phyloP scores from a whole-genome alignment of 192 early-diverging fungal genomes.

The Geranomyces michiganensis region DNA sequence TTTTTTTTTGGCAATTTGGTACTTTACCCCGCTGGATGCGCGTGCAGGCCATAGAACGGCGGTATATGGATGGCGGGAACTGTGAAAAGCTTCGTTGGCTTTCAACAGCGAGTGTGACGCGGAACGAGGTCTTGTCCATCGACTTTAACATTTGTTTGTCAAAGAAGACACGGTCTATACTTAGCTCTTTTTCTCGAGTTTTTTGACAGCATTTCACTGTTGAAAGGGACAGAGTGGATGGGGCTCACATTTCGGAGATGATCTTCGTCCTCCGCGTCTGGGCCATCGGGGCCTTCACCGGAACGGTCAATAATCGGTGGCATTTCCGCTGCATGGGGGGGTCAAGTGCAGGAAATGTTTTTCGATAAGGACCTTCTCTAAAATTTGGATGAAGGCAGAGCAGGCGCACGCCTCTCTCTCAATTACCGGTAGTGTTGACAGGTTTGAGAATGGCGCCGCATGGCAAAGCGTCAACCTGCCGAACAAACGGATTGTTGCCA shows the following conservation, averaged over 20 bases:
- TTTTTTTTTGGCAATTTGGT: too few species aligned
- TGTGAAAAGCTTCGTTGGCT: slow-evolving; percentile 55
- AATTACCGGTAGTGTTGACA: slow-evolving; percentile 27
- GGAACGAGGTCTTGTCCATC: slow-evolving; percentile 50
- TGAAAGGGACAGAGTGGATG: too few species aligned
- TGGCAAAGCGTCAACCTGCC: slow-evolving; percentile 31
- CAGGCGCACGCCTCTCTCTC: too few species aligned
- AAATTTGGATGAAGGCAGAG: not conserved
- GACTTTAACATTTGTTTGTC: slow-evolving; percentile 24
- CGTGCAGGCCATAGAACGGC: slow-evolving; percentile 55
- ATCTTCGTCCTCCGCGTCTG: slow-evolving; percentile 54
- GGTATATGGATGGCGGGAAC: slow-evolving; percentile 60
- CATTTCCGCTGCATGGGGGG: slow-evolving; percentile 12
- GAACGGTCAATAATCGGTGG: slow-evolving; percentile 35
- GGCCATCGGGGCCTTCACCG: slow-evolving; percentile 23
- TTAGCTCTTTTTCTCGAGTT: too few species aligned
- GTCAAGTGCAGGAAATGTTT: not conserved
- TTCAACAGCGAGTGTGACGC: slow-evolving; percentile 37
- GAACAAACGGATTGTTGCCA: slow-evolving; percentile 46
- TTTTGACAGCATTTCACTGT: too few species aligned
- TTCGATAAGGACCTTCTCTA: not conserved
- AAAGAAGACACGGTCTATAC: not conserved
- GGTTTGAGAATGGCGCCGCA: slow-evolving; percentile 26
- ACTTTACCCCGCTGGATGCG: slow-evolving; percentile 53
- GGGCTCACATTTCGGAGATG: slow-evolving; percentile 49